These are phyloP conservation scores for Chenopodium berlandieri DNA, from an alignment of 148 eudicot species.

Conservation along the genomic window DNA sequence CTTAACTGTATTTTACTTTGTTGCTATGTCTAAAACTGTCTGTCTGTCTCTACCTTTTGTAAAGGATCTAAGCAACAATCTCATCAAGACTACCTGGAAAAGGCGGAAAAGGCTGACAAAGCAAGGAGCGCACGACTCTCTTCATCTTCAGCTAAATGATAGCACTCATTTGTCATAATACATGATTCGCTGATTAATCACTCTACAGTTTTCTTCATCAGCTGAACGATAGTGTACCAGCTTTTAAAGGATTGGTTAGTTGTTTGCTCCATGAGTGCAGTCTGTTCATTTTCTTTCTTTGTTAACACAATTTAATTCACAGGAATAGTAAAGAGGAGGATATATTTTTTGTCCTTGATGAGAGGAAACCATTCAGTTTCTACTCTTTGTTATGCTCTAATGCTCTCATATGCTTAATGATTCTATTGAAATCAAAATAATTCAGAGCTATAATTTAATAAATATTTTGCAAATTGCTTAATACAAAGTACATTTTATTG, in stretches of 20 bases:
- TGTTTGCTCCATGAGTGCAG: not conserved
- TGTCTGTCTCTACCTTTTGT: constrained; percentile 22
- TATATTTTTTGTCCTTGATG: not conserved
- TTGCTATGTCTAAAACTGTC: not conserved
- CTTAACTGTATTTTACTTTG: not conserved
- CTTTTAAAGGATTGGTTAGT: not conserved
- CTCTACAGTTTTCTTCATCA: not conserved
- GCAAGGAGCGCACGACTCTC: constrained; percentile 65
- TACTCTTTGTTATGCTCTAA: not conserved
- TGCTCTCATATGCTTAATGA: not conserved
- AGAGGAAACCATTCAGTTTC: not conserved
- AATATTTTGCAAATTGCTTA: too few species aligned
- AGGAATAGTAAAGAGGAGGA: not conserved
- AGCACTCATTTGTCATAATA: not conserved
- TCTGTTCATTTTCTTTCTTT: not conserved
- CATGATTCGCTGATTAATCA: not conserved
- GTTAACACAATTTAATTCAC: not conserved
- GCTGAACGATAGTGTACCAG: not conserved
- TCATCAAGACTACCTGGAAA: constrained; percentile 75
- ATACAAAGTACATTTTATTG: too few species aligned
- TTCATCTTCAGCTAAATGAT: constrained; percentile 33
- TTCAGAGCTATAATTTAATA: too few species aligned
- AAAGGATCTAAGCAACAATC: constrained; percentile 66
- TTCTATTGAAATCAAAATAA: not conserved
- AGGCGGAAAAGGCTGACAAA: constrained; percentile 47